Evolutionary conservation across 73 alveolate genomes (phyloP).

Genomic region (Paramecium pentaurelia): DNA sequence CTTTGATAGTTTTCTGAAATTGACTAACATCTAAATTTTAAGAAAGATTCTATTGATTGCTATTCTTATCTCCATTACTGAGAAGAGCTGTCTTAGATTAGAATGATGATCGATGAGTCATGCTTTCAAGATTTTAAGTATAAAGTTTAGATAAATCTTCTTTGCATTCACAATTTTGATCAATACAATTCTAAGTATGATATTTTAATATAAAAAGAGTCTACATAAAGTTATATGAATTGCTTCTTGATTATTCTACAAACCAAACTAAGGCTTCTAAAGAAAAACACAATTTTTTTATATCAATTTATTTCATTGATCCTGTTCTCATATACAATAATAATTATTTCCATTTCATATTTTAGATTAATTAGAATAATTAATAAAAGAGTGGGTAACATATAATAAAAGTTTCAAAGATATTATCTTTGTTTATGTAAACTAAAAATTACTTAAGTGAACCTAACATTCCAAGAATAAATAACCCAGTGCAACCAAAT

Average conservation of each 20-base stretch:
- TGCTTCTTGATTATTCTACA: not conserved
- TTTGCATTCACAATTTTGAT: constrained; percentile 33
- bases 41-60: not conserved
- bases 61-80: not conserved
- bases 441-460: not conserved
- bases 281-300: not conserved
- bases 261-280: not conserved
- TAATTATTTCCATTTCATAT: not conserved
- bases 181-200: not conserved
- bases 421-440: not conserved
- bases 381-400: not conserved
- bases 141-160: not conserved
- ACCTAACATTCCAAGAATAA: not conserved
- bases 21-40: constrained; percentile 20
- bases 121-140: not conserved
- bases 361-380: not conserved
- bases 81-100: constrained; percentile 32
- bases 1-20: constrained; percentile 21
- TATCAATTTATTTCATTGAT: not conserved
- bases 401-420: not conserved
- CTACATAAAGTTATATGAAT: not conserved
- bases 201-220: not conserved
- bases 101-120: constrained; percentile 33
- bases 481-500: not conserved
- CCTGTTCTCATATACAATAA: not conserved